Base-by-base conservation (phyloP, 495 filamentous ascomycete species). In the Extremus antarcticus region DNA sequence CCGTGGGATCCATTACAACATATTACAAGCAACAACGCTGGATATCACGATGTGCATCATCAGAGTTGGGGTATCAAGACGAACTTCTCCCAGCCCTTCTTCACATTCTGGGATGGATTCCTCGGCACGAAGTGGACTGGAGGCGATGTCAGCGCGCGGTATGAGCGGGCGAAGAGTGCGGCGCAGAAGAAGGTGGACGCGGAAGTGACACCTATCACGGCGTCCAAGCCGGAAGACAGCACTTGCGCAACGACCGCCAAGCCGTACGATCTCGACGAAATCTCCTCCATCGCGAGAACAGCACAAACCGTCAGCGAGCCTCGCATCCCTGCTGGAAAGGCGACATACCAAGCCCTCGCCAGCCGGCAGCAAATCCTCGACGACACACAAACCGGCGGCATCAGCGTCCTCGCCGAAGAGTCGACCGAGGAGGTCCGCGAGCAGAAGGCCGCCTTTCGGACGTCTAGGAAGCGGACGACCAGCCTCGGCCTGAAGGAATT, bases 21-120 rank as follows among this genome's bases (percentile, higher is more conserved):
- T 64, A 72, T 95, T 25, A 94, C 87, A 35, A 83, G 85, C 64
- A 95, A 98, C 74, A 95, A 96, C 61, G 87, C 92, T 19, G 83
- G 80, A 20, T 98, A 94, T 70, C 92, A 98, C 68, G 92, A 98
- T 67, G 87, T 98, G 50, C 92, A 98, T 68, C 92, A 98, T 71
- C 92, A 98, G 72, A 94, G 87, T 72, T 98, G 91, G 92, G 92
- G 92, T 47, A 95, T 98, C 74, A 96, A 92, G 70, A 76, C 73
- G 13, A 82, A 82, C 55, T 82, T 79, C 65, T 85, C 83, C 0
- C 87, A 92, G 66, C 87, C 87, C 0, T 90, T 88, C 72, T 88
- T 90, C 71, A 91, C 84, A 46, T 85, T 89, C 69, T 92, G 87
- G 87, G 87, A 92, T 64, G 73, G 76, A 22, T 48, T 78, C 45